These are phyloP conservation scores for Dactylellina sp. DNA, from an alignment of 2,329 filamentous ascomycete species.

Conservation along the genomic window DNA sequence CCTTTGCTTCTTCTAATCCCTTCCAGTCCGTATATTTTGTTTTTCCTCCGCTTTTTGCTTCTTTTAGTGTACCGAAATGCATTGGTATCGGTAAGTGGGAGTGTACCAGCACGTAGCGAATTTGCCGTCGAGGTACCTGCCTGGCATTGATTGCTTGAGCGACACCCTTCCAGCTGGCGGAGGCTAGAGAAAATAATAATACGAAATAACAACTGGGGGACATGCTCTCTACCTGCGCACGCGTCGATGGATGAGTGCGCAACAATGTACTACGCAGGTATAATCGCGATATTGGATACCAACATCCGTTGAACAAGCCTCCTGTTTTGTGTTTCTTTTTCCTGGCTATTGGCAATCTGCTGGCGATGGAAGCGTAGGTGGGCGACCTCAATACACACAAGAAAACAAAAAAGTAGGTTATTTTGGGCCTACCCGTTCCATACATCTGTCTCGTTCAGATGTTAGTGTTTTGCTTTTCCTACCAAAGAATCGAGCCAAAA, in stretches of 20 bases:
- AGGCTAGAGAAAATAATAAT: conserved; percentile 14
- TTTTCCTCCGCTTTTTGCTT: conserved; percentile 50
- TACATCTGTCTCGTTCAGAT: conserved; percentile 28
- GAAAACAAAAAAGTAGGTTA: conserved; percentile 35
- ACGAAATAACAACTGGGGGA: conserved; percentile 23
- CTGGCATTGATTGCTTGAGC: conserved; percentile 24
- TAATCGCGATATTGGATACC: conserved; percentile 16
- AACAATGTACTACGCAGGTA: conserved; percentile 28
- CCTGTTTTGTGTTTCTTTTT: conserved; percentile 17
- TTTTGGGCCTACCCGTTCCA: conserved; percentile 38
- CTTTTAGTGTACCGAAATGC: conserved; percentile 53
- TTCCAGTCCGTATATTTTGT: conserved; percentile 46
- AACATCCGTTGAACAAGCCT: conserved; percentile 41
- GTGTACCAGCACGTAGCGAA: conserved; percentile 29
- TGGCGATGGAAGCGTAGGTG: conserved; percentile 37
- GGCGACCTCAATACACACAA: conserved; percentile 30
- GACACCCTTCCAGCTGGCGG: conserved; percentile 28
- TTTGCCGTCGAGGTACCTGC: conserved; percentile 17
- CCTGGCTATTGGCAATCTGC: not conserved
- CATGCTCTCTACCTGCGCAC: conserved; percentile 25
- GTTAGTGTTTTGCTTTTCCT: conserved; percentile 18
- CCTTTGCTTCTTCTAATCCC: conserved; percentile 42
- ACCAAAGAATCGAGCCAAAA: not conserved
- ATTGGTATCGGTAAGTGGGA: conserved; percentile 34
- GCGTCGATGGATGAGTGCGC: conserved; percentile 3